Conservation (phyloP, 345 rosid genomes). For the Sisymbrium altissimum region DNA sequence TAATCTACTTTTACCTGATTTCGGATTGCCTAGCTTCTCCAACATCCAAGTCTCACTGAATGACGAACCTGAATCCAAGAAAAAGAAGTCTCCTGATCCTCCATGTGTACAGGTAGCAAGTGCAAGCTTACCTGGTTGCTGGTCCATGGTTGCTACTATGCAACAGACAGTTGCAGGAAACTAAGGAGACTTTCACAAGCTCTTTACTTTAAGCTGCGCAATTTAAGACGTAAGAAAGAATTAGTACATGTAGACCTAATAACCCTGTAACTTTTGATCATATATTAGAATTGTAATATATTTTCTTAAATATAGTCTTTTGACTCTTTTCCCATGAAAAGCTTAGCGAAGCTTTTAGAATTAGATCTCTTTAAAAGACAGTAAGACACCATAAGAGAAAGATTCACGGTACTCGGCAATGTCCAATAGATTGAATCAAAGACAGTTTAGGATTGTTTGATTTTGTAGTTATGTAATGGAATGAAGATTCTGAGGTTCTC, state of each 20-base stretch:
- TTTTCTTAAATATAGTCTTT: background rate
- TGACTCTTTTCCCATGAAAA: background rate
- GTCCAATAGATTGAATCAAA: background rate
- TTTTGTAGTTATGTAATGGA: no score
- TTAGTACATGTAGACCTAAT: background rate
- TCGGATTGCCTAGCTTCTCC: constrained; percentile 37
- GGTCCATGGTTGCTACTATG: constrained; percentile 2
- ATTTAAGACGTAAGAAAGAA: background rate
- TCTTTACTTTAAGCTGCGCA: background rate
- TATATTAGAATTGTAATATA: background rate
- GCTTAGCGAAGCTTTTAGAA: background rate
- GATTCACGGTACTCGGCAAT: no score
- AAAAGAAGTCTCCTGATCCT: constrained; percentile 17
- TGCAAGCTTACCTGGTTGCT: constrained; percentile 26
- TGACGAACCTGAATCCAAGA: constrained; percentile 16
- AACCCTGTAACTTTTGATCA: background rate
- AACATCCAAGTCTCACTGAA: constrained; percentile 25
- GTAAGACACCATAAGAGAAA: no score
- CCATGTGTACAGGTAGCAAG: constrained; percentile 19
- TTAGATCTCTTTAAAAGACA: background rate
- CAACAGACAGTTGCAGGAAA: constrained; percentile 19
- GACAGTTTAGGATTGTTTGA: no score
- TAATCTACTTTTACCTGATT: constrained; percentile 34
- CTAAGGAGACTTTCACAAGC: background rate
- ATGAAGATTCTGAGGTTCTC: no score